Percentiles rank a stretch among this genome's conserved stretches.
These are phyloP conservation scores for Carallia brachiata DNA, from an alignment of 345 rosid species.

Conservation along the genomic window DNA sequence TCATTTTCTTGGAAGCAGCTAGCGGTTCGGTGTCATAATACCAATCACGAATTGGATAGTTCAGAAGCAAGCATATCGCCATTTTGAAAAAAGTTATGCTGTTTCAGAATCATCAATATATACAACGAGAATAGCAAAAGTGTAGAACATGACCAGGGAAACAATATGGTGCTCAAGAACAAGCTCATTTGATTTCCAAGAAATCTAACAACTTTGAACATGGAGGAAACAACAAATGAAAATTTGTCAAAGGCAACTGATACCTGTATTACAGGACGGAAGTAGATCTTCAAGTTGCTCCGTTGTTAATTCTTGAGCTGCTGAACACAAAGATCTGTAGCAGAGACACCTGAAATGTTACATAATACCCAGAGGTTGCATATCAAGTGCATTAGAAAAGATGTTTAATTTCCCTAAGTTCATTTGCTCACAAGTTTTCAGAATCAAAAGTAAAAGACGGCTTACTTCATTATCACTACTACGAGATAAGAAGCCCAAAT, in stretches of 20 bases:
- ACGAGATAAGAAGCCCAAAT: background rate
- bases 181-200: background rate
- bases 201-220: background rate
- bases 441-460: background rate
- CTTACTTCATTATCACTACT: background rate
- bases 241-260: slow-evolving; percentile 13
- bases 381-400: background rate
- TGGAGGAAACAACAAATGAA: background rate
- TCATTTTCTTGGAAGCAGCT: slow-evolving; percentile 53
- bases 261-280: slow-evolving; percentile 48
- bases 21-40: slow-evolving; percentile 17
- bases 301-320: slow-evolving; percentile 49
- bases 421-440: background rate
- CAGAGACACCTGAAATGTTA: slow-evolving; percentile 7
- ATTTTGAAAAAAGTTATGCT: slow-evolving; percentile 9
- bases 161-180: background rate
- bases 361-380: background rate
- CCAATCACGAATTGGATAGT: slow-evolving; percentile 7
- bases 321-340: slow-evolving; percentile 58
- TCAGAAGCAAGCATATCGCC: slow-evolving; percentile 4
- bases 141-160: background rate
- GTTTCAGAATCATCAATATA: slow-evolving; percentile 12
- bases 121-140: background rate
- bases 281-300: slow-evolving; percentile 61
- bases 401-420: background rate